Conservation (phyloP, 2,329 filamentous ascomycete species). For the Colletotrichum filicis region DNA sequence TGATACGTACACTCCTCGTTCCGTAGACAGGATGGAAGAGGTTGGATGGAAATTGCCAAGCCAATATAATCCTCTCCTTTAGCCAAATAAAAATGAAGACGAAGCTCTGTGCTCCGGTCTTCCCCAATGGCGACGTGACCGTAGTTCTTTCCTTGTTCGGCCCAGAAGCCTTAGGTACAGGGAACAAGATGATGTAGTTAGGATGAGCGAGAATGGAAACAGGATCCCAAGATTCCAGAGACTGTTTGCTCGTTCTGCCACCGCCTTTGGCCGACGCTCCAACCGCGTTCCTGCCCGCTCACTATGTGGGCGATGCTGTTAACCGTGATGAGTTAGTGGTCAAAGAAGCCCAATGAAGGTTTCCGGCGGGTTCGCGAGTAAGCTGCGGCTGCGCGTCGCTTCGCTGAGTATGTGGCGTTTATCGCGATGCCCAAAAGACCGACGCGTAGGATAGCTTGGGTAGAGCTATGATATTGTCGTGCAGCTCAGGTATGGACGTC, state of each 20-base stretch:
- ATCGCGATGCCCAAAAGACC: background rate
- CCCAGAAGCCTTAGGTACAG: constrained; percentile 37
- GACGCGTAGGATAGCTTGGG: constrained; percentile 1
- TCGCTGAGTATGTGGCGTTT: background rate
- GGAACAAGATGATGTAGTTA: constrained; percentile 33
- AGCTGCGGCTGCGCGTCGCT: constrained; percentile 8
- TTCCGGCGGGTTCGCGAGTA: background rate
- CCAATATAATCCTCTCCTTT: constrained; percentile 29
- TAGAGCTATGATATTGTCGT: constrained; percentile 1
- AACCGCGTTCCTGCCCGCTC: constrained; percentile 15
- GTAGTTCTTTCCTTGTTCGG: constrained; percentile 25
- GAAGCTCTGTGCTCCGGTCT: constrained; percentile 72
- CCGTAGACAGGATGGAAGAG: constrained; percentile 37
- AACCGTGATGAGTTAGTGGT: constrained; percentile 19
- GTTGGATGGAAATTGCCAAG: constrained; percentile 34
- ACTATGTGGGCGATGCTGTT: constrained; percentile 19
- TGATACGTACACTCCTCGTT: constrained; percentile 66
- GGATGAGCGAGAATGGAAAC: constrained; percentile 33
- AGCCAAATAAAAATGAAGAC: constrained; percentile 58
- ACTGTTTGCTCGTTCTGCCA: constrained; percentile 31
- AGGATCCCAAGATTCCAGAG: constrained; percentile 32
- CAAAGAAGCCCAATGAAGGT: constrained; percentile 17
- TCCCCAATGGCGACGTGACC: constrained; percentile 27
- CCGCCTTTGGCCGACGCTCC: constrained; percentile 21
- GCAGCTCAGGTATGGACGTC: background rate